Evolutionary conservation across 2,329 filamentous ascomycete species (phyloP).

Genomic region (Sporothrix phasma): DNA sequence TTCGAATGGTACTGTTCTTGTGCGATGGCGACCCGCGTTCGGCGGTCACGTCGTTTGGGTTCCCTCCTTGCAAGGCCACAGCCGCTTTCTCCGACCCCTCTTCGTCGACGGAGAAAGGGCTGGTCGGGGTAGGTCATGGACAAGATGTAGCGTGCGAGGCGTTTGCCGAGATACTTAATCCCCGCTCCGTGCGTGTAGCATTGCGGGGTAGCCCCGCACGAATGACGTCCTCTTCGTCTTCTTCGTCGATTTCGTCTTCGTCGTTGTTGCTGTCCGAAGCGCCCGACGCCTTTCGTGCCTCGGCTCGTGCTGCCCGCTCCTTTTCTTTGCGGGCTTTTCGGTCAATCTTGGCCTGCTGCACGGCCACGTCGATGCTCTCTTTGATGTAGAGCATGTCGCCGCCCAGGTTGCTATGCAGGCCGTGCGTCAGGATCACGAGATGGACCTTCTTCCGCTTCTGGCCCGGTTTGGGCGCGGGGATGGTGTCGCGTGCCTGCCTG

Average conservation of each 20-base stretch:
- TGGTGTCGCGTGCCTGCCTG: slow-evolving; percentile 8
- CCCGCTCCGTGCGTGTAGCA: slow-evolving; percentile 80
- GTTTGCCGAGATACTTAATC: slow-evolving; percentile 93
- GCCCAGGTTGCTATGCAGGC: slow-evolving; percentile 88
- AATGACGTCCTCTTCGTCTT: slow-evolving; percentile 75
- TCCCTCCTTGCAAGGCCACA: slow-evolving; percentile 23
- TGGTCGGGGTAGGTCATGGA: slow-evolving; percentile 90
- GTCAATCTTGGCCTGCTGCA: slow-evolving; percentile 61
- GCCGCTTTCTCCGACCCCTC: slow-evolving; percentile 35
- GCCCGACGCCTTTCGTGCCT: neutral
- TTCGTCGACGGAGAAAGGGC: slow-evolving; percentile 64
- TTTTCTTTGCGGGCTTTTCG: slow-evolving; percentile 50
- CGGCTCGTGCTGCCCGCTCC: slow-evolving; percentile 25
- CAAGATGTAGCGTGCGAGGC: slow-evolving; percentile 82
- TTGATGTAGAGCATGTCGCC: slow-evolving; percentile 96
- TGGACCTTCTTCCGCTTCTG: slow-evolving; percentile 69
- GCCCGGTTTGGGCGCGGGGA: neutral
- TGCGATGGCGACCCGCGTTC: slow-evolving; percentile 25
- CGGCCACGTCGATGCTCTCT: slow-evolving; percentile 85
- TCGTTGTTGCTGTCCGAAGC: slow-evolving; percentile 22
- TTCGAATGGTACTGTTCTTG: slow-evolving; percentile 44
- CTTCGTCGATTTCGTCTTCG: slow-evolving; percentile 28
- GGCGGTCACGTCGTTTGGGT: neutral
- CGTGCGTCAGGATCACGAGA: slow-evolving; percentile 85
- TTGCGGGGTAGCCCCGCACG: slow-evolving; percentile 86